Conservation (phyloP, 768 basidiomycete genomes). For the Tulasnella sp. region DNA sequence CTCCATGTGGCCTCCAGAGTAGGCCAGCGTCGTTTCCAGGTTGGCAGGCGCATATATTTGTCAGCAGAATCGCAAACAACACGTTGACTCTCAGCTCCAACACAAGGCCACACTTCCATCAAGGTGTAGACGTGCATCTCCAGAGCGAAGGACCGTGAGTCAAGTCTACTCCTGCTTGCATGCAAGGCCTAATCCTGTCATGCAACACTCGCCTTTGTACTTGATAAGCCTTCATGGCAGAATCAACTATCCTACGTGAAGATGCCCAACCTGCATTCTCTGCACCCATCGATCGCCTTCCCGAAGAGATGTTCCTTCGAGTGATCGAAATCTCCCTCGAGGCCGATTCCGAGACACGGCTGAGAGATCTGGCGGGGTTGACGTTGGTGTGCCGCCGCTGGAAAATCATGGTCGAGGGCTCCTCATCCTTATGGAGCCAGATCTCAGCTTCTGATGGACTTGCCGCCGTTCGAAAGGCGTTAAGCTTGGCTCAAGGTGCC, state of each 20-base stretch:
- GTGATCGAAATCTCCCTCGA: background rate
- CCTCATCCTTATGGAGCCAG: background rate
- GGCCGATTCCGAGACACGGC: background rate
- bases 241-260: no score
- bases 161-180: background rate
- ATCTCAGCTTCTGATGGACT: background rate
- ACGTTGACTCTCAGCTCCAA: background rate
- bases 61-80: background rate
- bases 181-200: no score
- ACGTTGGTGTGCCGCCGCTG: background rate
- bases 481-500: background rate
- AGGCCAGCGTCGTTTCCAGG: background rate
- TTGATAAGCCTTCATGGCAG: no score
- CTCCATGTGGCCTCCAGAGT: no score
- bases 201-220: background rate
- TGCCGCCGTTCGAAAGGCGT: background rate
- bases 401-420: background rate
- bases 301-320: background rate
- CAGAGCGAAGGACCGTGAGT: background rate
- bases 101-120: background rate
- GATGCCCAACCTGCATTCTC: no score
- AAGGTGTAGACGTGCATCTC: background rate
- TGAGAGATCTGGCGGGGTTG: background rate
- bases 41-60: background rate
- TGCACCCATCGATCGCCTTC: background rate